Base-by-base conservation (phyloP, 1,284 basidiomycete genomes). In the Apiotrichum brassicae region DNA sequence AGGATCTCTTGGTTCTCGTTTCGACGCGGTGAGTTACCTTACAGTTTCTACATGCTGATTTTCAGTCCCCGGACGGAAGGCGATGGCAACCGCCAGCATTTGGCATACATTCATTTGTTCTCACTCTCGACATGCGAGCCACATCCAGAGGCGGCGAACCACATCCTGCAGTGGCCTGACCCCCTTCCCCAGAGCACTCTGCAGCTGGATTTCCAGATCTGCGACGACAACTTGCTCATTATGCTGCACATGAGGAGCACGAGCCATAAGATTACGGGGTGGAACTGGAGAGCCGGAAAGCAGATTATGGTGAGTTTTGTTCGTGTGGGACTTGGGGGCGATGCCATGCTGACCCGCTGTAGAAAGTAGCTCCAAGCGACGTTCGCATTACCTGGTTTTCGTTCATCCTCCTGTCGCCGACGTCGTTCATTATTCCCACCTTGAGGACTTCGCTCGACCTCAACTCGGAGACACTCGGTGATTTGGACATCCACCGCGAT, bases 271-370 rank as follows among this genome's bases (percentile, higher is more conserved):
- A 56, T 46, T 34, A 50, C 49, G 25, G 71, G 66, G 8, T 74
- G 68, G 68, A 64, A 74, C 38, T 73, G 71, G 71, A 65, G 66
- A 2, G 71, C 64, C 0, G 69, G 71, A 8, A 49, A 66, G n/a
- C 40, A 47, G 19, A 28, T 51, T 19, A 12, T 43, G 33, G 43
- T 72, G 36, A 48, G 66, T 66, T 5, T 8, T n/a, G 14, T 18
- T 9, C n/a, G n/a, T n/a, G n/a, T n/a, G n/a, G n/a, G n/a, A n/a
- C n/a, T n/a, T n/a, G n/a, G n/a, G n/a, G n/a, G n/a, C n/a, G n/a
- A n/a, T n/a, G n/a, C 8, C 28, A 30, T 30, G 28, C 28, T n/a
- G n/a, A 30, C 28, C 28, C 14, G 14, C 14, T 30, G 8, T 30
- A 30, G 28, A 7, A 30, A 30, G 14, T 30, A 8, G 14, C 28